Percentiles rank a stretch among this genome's conserved stretches.
Evolutionary conservation across 768 basidiomycete species (phyloP).

Genomic region (Chalciporus sphaerocephalus): DNA sequence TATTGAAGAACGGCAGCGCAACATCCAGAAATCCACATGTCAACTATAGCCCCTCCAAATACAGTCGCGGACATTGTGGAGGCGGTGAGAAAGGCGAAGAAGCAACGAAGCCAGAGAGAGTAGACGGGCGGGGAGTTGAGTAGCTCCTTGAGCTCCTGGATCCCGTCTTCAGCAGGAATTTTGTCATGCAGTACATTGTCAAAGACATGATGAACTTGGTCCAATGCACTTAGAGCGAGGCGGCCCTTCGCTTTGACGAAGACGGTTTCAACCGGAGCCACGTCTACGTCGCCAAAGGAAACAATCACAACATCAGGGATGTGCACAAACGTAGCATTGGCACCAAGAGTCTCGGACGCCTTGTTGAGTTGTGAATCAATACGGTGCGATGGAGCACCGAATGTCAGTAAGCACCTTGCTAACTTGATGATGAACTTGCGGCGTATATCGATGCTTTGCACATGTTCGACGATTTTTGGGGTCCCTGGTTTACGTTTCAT

Average conservation of each 20-base stretch:
- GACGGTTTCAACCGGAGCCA: constrained; percentile 70
- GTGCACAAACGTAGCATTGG: constrained; percentile 82
- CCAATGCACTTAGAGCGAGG: constrained; percentile 77
- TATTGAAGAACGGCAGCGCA: constrained; percentile 71
- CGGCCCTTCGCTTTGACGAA: constrained; percentile 81
- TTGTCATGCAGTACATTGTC: constrained; percentile 82
- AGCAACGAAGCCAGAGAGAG: constrained; percentile 59
- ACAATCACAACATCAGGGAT: constrained; percentile 75
- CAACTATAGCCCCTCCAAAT: constrained; percentile 76
- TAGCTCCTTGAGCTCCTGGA: constrained; percentile 58
- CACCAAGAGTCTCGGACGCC: constrained; percentile 72
- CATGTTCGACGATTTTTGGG: constrained; percentile 39
- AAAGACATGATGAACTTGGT: constrained; percentile 80
- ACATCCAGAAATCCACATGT: constrained; percentile 76
- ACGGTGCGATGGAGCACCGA: constrained; percentile 91
- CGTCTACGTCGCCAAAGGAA: constrained; percentile 74
- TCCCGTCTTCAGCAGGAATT: constrained; percentile 70
- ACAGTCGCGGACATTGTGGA: constrained; percentile 79
- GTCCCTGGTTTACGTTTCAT: constrained; percentile 33
- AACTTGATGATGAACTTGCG: constrained; percentile 79
- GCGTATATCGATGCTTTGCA: constrained; percentile 48
- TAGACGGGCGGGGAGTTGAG: constrained; percentile 66
- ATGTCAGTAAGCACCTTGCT: constrained; percentile 83
- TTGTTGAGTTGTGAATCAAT: constrained; percentile 84
- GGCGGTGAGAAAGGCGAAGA: constrained; percentile 71